These are phyloP conservation scores for Alternaria arbusti DNA, from an alignment of 2,329 filamentous ascomycete genomes.

Conservation along the genomic window DNA sequence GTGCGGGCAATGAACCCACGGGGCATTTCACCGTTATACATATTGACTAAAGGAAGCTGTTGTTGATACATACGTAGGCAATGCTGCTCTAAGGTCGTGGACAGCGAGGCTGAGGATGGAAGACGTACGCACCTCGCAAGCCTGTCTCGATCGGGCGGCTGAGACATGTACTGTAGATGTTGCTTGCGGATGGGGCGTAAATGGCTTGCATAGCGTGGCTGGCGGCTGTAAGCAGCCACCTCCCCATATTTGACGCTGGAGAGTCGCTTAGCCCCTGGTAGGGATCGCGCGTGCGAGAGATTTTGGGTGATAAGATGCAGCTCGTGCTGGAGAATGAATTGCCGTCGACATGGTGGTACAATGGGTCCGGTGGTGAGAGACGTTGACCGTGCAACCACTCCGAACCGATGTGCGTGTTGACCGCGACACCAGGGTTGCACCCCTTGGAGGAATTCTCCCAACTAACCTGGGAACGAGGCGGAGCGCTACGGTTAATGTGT, in stretches of 20 bases:
- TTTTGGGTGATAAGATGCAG: neutral
- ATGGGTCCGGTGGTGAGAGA: neutral
- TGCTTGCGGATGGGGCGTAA: neutral
- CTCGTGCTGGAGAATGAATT: neutral
- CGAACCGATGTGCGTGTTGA: neutral
- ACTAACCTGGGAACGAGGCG: neutral
- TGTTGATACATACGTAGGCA: constrained; percentile 6
- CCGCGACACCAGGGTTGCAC: neutral
- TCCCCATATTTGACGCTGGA: neutral
- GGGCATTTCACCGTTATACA: constrained; percentile 3
- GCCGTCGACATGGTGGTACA: neutral
- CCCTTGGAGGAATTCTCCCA: neutral
- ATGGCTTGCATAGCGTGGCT: constrained; percentile 10
- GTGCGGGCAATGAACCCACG: neutral
- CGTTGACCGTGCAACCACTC: neutral
- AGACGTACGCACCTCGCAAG: neutral
- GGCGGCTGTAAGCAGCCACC: neutral
- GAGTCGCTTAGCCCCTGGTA: neutral
- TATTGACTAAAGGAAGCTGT: constrained; percentile 8
- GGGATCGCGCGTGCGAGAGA: neutral
- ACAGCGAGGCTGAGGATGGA: constrained; percentile 21
- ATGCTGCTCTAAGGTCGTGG: constrained; percentile 5
- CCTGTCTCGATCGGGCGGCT: neutral
- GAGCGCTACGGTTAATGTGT: neutral
- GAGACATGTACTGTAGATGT: neutral